These are phyloP conservation scores for Vigna unguiculata DNA, from an alignment of 306 rosid genomes.

Conservation along the genomic window DNA sequence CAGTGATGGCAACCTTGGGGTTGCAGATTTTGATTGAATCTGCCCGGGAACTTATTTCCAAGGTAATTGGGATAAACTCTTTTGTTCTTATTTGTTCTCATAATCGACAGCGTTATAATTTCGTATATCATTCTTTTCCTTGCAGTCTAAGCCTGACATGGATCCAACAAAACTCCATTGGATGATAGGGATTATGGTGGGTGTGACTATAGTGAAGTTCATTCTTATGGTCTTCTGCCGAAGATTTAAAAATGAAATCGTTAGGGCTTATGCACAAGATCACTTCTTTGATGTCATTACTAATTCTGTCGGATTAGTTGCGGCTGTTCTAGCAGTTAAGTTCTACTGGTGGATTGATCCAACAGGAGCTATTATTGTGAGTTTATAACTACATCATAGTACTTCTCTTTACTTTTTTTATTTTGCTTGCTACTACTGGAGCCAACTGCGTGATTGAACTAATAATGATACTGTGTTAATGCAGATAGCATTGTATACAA, in stretches of 20 bases:
- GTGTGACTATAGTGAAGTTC: slow-evolving; percentile 79
- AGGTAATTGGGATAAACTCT: slow-evolving; percentile 46
- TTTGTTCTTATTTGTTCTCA: slow-evolving; percentile 18
- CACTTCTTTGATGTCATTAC: slow-evolving; percentile 80
- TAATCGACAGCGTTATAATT: not conserved
- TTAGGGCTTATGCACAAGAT: slow-evolving; percentile 80
- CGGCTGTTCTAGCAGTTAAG: slow-evolving; percentile 76
- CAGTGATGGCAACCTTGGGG: slow-evolving; percentile 88
- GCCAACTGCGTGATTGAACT: too few relatives aligned
- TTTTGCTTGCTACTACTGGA: not conserved
- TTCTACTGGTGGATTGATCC: slow-evolving; percentile 83
- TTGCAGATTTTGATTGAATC: slow-evolving; percentile 82
- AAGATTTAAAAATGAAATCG: slow-evolving; percentile 73
- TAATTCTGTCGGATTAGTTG: slow-evolving; percentile 83
- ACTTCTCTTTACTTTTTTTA: not conserved
- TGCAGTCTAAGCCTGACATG: slow-evolving; percentile 56
- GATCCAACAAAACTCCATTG: slow-evolving; percentile 48
- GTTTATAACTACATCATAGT: slow-evolving; percentile 39
- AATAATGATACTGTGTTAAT: slow-evolving; percentile 7
- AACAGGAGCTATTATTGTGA: slow-evolving; percentile 78
- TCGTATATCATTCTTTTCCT: slow-evolving; percentile 7
- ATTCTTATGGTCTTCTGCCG: slow-evolving; percentile 78
- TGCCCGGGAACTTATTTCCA: slow-evolving; percentile 49
- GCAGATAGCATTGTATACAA: slow-evolving; percentile 87
- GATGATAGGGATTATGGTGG: slow-evolving; percentile 74